Evolutionary conservation across 495 filamentous ascomycete genomes (phyloP).

Genomic region (Aspergillus wentii): DNA sequence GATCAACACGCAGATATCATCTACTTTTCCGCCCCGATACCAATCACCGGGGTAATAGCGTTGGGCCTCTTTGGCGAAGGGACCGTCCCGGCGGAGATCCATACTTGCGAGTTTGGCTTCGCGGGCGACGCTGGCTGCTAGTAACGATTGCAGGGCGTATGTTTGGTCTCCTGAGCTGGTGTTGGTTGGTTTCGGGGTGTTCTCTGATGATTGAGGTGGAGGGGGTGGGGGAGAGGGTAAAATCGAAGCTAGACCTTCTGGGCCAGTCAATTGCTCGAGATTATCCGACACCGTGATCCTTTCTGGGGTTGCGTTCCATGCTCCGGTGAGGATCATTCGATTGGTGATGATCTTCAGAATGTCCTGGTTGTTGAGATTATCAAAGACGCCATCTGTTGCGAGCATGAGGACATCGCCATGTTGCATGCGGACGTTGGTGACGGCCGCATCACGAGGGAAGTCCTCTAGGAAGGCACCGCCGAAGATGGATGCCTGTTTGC

Average conservation of each 20-base stretch:
- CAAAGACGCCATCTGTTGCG: constrained; percentile 93
- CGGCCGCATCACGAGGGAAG: constrained; percentile 75
- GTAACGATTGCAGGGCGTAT: constrained; percentile 60
- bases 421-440: constrained; percentile 66
- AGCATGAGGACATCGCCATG: constrained; percentile 91
- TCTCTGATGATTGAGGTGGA: constrained; percentile 9
- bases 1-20: constrained; percentile 82
- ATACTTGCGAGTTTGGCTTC: constrained; percentile 82
- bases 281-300: constrained; percentile 54
- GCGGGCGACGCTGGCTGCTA: constrained; percentile 70
- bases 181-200: too few species aligned
- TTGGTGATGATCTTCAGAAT: constrained; percentile 72
- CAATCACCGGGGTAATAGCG: constrained; percentile 76
- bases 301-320: constrained; percentile 58
- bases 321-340: constrained; percentile 65
- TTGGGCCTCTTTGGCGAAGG: constrained; percentile 91
- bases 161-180: constrained; percentile 4
- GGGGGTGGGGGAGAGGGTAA: constrained; percentile 12
- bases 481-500: constrained; percentile 69
- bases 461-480: constrained; percentile 78
- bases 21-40: constrained; percentile 83
- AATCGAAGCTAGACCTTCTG: constrained; percentile 31
- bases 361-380: constrained; percentile 90
- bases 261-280: constrained; percentile 46
- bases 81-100: constrained; percentile 74